Percentiles rank a stretch among this genome's conserved stretches.
phyloP scores from a whole-genome alignment of 2,329 filamentous ascomycete species.

The Furcasterigmium furcatum region DNA sequence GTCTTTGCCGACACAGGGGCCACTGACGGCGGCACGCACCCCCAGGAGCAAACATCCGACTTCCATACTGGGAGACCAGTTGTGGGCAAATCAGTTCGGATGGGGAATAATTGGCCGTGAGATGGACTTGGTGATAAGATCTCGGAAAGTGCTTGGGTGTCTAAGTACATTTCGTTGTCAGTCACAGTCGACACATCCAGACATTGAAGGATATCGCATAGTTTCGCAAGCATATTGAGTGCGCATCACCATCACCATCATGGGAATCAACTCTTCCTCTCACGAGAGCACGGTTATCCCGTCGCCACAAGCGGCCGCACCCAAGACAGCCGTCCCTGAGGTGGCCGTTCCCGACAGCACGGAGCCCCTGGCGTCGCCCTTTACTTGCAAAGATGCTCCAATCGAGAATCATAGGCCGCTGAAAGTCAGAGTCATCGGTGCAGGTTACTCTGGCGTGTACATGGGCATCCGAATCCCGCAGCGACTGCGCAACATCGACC shows the following conservation, averaged over 20 bases:
- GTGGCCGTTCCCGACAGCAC: neutral
- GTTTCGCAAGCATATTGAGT: neutral
- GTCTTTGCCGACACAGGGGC: too few species aligned
- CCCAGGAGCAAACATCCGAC: too few species aligned
- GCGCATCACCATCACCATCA: neutral
- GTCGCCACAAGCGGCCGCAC: neutral
- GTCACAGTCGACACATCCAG: too few species aligned
- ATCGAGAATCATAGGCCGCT: slow-evolving; percentile 10
- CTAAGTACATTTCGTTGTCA: too few species aligned
- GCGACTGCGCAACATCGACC: slow-evolving; percentile 9
- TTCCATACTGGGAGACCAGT: too few species aligned
- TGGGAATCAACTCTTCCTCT: neutral
- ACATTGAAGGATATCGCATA: too few species aligned
- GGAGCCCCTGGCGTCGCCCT: neutral
- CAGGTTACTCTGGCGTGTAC: slow-evolving; percentile 11
- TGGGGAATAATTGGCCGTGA: too few species aligned
- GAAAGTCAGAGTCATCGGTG: slow-evolving; percentile 10
- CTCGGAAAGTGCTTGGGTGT: too few species aligned
- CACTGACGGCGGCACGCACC: too few species aligned
- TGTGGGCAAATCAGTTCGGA: too few species aligned
- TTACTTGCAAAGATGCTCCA: neutral
- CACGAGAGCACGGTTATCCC: neutral
- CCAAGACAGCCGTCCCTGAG: neutral
- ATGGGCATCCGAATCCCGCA: slow-evolving; percentile 9
- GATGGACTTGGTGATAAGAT: too few species aligned